These are phyloP conservation scores for Albugo candida DNA, from an alignment of 352 stramenopile genomes.

Conservation along the genomic window DNA sequence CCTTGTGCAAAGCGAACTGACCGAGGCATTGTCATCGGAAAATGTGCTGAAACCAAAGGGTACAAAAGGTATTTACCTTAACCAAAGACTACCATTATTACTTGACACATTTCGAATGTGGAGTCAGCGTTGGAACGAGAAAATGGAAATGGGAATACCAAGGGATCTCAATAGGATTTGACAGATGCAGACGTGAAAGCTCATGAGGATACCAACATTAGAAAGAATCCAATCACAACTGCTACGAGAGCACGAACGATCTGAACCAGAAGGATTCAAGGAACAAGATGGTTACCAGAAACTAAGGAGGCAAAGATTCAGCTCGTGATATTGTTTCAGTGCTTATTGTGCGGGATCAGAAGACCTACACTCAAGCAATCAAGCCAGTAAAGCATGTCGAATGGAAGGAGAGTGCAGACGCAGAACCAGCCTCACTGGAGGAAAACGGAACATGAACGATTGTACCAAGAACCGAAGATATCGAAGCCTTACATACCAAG, in stretches of 20 bases:
- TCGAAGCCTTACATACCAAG: neutral
- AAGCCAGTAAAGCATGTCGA: neutral
- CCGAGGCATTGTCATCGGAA: constrained; percentile 4
- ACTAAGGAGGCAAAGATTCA: no score
- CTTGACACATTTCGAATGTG: neutral
- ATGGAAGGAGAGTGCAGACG: neutral
- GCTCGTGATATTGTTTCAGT: neutral
- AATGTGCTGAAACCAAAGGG: constrained; percentile 5
- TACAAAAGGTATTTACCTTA: constrained; percentile 9
- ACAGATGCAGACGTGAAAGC: no score
- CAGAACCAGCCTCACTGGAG: neutral
- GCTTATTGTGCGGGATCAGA: neutral
- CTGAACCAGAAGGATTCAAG: no score
- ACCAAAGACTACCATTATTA: neutral
- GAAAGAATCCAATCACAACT: neutral
- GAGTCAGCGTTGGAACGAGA: constrained; percentile 1
- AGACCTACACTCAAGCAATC: neutral
- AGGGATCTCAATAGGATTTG: no score
- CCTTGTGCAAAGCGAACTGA: neutral
- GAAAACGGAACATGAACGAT: neutral
- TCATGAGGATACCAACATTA: no score
- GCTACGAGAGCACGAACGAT: neutral
- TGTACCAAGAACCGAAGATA: neutral
- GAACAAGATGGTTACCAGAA: no score
- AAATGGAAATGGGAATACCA: neutral